These are phyloP conservation scores for Leishmania tropica DNA, from an alignment of 208 protist species.

Conservation along the genomic window DNA sequence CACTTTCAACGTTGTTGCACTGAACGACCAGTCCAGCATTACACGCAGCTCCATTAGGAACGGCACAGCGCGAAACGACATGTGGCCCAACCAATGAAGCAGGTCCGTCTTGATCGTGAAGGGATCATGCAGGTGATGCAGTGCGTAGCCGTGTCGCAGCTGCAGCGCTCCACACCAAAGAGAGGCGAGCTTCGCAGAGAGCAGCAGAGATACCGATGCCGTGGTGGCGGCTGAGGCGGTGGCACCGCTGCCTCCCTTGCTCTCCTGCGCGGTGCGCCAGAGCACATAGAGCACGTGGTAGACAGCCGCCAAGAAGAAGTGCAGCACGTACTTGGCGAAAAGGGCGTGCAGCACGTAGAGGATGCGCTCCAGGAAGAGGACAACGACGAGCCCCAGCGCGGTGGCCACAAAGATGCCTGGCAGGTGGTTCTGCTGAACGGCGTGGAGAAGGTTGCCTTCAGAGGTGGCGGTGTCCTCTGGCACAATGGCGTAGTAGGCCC, in stretches of 20 bases:
- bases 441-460: slow-evolving; percentile 51
- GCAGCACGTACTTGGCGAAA: slow-evolving; percentile 43
- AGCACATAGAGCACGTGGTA: slow-evolving; percentile 50
- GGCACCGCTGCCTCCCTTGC: neutral
- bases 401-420: slow-evolving; percentile 68
- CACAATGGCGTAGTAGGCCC: slow-evolving; percentile 55
- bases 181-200: slow-evolving; percentile 48
- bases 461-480: slow-evolving; percentile 23
- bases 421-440: slow-evolving; percentile 68
- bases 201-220: slow-evolving; percentile 31
- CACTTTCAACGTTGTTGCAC: slow-evolving; percentile 63
- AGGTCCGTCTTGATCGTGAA: slow-evolving; percentile 56
- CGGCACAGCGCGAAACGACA: slow-evolving; percentile 56
- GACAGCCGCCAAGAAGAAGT: slow-evolving; percentile 28
- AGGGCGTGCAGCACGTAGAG: slow-evolving; percentile 59
- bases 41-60: slow-evolving; percentile 80
- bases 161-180: slow-evolving; percentile 52
- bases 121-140: slow-evolving; percentile 54
- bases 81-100: slow-evolving; percentile 55
- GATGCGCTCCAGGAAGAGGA: slow-evolving; percentile 64
- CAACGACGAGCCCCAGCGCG: slow-evolving; percentile 50
- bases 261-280: slow-evolving; percentile 26
- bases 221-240: slow-evolving; percentile 12
- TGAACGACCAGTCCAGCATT: slow-evolving; percentile 81
- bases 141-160: slow-evolving; percentile 52